Conservation (phyloP, 768 basidiomycete species). For the Leucosporidium creatinivorum region DNA sequence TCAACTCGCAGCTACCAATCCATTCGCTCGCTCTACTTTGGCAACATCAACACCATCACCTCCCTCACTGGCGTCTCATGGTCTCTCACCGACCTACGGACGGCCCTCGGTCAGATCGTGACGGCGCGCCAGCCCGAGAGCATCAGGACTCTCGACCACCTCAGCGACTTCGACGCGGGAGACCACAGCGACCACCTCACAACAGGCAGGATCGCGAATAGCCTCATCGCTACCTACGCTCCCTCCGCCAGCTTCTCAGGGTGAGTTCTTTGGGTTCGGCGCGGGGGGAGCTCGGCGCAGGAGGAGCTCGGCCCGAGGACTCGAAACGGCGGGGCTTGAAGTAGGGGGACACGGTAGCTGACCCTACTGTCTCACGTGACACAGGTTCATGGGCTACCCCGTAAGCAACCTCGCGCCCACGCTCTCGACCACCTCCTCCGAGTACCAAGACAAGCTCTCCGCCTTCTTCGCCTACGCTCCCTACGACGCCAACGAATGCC, state of each 20-base stretch:
- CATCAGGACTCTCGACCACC: constrained; percentile 16
- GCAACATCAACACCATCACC: constrained; percentile 5
- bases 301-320: too few species aligned
- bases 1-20: constrained; percentile 8
- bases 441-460: not conserved
- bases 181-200: constrained; percentile 19
- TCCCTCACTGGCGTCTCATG: not conserved
- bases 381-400: not conserved
- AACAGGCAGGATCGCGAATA: not conserved
- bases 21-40: constrained; percentile 15
- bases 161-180: not conserved
- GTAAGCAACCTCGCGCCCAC: constrained; percentile 10
- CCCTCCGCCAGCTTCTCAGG: not conserved
- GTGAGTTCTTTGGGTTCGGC: not conserved
- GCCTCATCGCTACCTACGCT: not conserved
- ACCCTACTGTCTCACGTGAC: not conserved
- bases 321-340: too few species aligned
- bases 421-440: not conserved
- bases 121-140: not conserved
- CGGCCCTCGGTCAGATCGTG: constrained; percentile 12
- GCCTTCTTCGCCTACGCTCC: constrained; percentile 30
- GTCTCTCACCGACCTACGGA: not conserved
- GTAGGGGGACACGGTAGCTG: too few species aligned
- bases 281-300: not conserved
- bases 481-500: constrained; percentile 29